Conservation (phyloP, 1,284 basidiomycete genomes). For the Amylostereum areolatum region DNA sequence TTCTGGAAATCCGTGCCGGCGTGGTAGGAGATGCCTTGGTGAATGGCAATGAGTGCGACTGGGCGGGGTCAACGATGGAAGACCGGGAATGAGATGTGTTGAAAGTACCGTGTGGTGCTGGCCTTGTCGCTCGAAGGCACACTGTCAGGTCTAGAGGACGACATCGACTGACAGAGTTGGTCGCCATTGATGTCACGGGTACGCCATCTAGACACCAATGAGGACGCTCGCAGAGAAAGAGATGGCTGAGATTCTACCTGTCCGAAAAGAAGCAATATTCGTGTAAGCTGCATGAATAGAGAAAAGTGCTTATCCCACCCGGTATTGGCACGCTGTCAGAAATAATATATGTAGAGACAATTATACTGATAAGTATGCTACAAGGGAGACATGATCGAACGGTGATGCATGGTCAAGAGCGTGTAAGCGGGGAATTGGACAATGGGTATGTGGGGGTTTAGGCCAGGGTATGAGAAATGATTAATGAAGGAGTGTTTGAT, state of each 20-base stretch:
- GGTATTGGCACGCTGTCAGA: too few relatives aligned
- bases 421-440: too few relatives aligned
- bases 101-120: slow-evolving; percentile 77
- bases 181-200: slow-evolving; percentile 94
- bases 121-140: slow-evolving; percentile 83
- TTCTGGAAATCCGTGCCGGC: slow-evolving; percentile 78
- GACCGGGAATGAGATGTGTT: slow-evolving; percentile 92
- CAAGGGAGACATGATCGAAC: too few relatives aligned
- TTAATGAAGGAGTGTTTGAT: too few relatives aligned
- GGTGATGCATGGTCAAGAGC: too few relatives aligned
- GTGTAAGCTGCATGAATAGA: too few relatives aligned
- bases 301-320: too few relatives aligned
- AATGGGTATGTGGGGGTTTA: too few relatives aligned
- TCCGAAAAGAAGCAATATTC: slow-evolving; percentile 98
- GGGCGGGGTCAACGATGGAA: slow-evolving; percentile 89
- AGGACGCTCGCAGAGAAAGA: not conserved
- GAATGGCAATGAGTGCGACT: too few relatives aligned
- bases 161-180: slow-evolving; percentile 92
- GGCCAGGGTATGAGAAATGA: too few relatives aligned
- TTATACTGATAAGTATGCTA: too few relatives aligned
- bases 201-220: slow-evolving; percentile 63
- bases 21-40: slow-evolving; percentile 80
- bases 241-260: slow-evolving; percentile 45
- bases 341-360: too few relatives aligned
- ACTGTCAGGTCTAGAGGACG: slow-evolving; percentile 82